Evolutionary conservation across 2,329 filamentous ascomycete species (phyloP), one percentile per base, ranked within the genome.

Genomic region (Myriosclerotinia scirpicola): DNA sequence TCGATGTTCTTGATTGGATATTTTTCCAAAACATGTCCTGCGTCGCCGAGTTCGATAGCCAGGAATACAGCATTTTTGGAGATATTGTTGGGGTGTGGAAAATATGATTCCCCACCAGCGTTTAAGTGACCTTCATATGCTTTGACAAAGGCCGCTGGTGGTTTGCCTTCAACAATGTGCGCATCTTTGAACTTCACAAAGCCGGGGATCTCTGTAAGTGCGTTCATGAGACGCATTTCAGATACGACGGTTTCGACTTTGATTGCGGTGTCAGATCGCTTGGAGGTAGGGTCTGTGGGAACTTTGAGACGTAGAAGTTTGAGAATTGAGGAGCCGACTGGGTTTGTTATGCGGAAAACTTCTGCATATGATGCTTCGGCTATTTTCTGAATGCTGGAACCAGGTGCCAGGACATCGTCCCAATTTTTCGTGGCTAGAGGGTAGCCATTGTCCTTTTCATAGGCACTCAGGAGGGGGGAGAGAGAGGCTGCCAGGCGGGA

Each of bases 301-400:
- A 71, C 53, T 14, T 82, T 76, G 12, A 89, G 80, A 2, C 86
- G 82, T 67, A 89, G 86, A 26, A 85, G 83, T 71, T 89, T 89
- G 77, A 89, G 85, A 72, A 89, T 87, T 74, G 85, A 88, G 36
- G 83, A 86, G 11, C 85, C 86, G 20, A 81, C 79, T 54, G 81
- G 79, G 72, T 87, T 88, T 56, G 80, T 84, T 70, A 89, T 81
- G 12, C 85, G 84, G 71, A 88, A 89, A 12, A 89, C 85, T 73
- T 89, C 87, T 7, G 87, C 86, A 71, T 85, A 89, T 2, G 87
- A 89, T 6, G 87, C 86, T 74, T 89, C 87, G 12, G 87, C 86
- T 61, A 89, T 89, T 76, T 89, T 89, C 54, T 81, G 80, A 59
- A 89, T 85, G 46, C 76, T 76, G 71, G 84, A 82, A 20, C 80